A percentile compares a stretch with the other conserved stretches of the same genome.
These are phyloP conservation scores for Zhuliangozyma parablackwelliae DNA, from an alignment of 1,139 yeast species.

Conservation along the genomic window DNA sequence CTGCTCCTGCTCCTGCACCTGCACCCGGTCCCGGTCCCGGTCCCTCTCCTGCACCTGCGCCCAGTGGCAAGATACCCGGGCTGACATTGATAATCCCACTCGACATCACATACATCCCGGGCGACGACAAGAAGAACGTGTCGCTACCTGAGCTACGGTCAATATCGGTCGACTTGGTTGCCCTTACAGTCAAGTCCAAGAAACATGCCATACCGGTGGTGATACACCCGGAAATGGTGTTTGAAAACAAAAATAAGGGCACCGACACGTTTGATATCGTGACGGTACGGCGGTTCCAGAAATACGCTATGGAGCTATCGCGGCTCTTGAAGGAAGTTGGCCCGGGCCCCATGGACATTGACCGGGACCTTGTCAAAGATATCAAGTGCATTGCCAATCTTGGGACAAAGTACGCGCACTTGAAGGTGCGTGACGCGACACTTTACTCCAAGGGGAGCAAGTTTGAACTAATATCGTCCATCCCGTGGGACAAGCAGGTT, in stretches of 20 bases:
- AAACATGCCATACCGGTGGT: constrained; percentile 34
- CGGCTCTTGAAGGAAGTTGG: constrained; percentile 24
- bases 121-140: constrained; percentile 13
- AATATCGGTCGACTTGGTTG: constrained; percentile 28
- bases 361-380: constrained; percentile 22
- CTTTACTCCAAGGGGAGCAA: not conserved
- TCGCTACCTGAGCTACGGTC: constrained; percentile 27
- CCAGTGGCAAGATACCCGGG: constrained; percentile 4
- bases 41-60: constrained; percentile 3
- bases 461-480: not conserved
- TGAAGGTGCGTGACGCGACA: constrained; percentile 14
- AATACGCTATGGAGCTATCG: constrained; percentile 27
- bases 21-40: too few relatives aligned
- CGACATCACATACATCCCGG: constrained; percentile 20
- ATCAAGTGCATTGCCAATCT: constrained; percentile 34
- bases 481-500: constrained; percentile 7
- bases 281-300: constrained; percentile 29
- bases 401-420: constrained; percentile 20
- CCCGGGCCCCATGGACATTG: constrained; percentile 20
- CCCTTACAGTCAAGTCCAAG: constrained; percentile 29
- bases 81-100: constrained; percentile 23
- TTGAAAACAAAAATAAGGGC: constrained; percentile 26
- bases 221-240: constrained; percentile 33
- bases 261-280: constrained; percentile 29
- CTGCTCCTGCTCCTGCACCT: constrained; percentile 10